Evolutionary conservation across 2,329 filamentous ascomycete species (phyloP), one percentile per base, ranked within the genome.

Genomic region (Monosporascus sp.): DNA sequence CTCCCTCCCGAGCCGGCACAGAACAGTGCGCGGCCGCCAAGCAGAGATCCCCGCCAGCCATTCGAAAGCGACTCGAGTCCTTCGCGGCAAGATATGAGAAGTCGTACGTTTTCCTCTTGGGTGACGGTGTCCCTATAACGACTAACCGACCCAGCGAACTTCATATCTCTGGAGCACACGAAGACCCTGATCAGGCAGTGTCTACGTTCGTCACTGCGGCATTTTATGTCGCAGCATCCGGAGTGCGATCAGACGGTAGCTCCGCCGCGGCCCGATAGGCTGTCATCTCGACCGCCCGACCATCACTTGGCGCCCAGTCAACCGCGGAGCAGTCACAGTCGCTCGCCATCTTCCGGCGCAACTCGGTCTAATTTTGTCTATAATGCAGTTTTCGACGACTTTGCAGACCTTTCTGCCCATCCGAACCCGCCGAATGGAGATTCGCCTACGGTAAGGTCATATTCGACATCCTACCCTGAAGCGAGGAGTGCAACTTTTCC

Each of bases 161-260:
- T 59, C 1, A 70, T 90, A 53, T 87, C 86, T 6, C 62, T 85
- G 28, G 79, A 84, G 48, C 76, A 79, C 58, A 87, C 85, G 9
- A 78, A 73, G 60, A 66, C 72, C 28, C 74, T 91, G 14, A 62
- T 74, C 18, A 64, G 65, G 26, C 65, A 71, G 49, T 75, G 72
- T 52, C 60, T 78, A 41, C 68, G 66, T 37, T 63, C 65, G 15
- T 74, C 74, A 46, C 59, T 78, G 24, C 55, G 65, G 20, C 57
- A 65, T 5, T 68, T 67, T 57, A 61, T 56, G 43, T 59, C 58
- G 40, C 53, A 38, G 41, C 50, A 50, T 18, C 44, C 55, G 35
- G 20, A 53, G 24, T 50, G 37, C 50, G 55, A 59, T 48, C 51
- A 46, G 14, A 38, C 55, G 31, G 52, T 9, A 18, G 20, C 43